Evolutionary conservation across 1,284 basidiomycete species (phyloP), one percentile per base, ranked within the genome.

Genomic region (Cutaneotrichosporon curvatum): DNA sequence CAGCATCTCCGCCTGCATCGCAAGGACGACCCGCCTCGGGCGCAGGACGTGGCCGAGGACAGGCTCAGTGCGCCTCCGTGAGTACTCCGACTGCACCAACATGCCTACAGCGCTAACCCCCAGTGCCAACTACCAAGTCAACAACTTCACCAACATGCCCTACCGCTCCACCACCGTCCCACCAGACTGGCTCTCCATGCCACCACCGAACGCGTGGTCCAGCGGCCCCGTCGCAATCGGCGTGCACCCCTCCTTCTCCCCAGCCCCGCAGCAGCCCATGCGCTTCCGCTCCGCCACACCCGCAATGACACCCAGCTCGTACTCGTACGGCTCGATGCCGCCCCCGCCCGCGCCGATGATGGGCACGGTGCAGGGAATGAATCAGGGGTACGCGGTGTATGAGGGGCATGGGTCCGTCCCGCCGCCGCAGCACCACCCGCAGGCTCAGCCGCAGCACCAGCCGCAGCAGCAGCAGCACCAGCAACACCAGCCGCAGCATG

Each of bases 1-100:
- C 86, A 90, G 67, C 88, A 92, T 62, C 61, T 82, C 47, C 80
- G 85, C 48, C 87, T 85, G 33, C 88, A 91, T 70, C 75, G 67
- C 31, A 68, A 65, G 44, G 56, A 58, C 43, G 61, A 65, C 40
- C 47, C 54, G 6, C 50, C 54, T 10, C 47, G 49, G 4, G 47
- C 41, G 19, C 36, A 48, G 21, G 53, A 55, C 18, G 43, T 43
- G 9, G 47, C 43, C 21, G 50, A 50, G 41, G 50, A 52, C 43
- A 45, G 48, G 14, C 47, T 52, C 9, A 52, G 50, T 18, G 48
- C 50, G 11, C 54, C 50, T 15, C 53, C 46, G 6, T 53, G 46
- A 20, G 38, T 48, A 9, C 47, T 43, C 9, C 41, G 47, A 10
- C 40, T 44, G 36, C n/a, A n/a, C n/a, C n/a, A n/a, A n/a, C n/a